A percentile compares a stretch with the other conserved stretches of the same genome.
Evolutionary conservation across 176 grass and related monocot species (phyloP).

Genomic region (Zea luxurians): DNA sequence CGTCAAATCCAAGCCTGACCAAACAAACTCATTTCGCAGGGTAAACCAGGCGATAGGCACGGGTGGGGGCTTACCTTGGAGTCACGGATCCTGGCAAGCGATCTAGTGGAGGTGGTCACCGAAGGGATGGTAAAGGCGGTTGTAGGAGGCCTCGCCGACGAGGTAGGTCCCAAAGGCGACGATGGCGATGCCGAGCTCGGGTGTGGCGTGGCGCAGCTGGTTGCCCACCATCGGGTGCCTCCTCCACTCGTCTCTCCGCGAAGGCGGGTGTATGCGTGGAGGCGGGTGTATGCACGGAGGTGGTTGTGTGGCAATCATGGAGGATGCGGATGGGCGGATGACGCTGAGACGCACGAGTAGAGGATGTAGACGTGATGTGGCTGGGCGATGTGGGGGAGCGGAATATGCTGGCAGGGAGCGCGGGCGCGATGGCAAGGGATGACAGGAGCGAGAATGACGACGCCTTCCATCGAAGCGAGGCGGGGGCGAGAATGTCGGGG

Average conservation of each 20-base stretch:
- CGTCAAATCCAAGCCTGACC: neutral
- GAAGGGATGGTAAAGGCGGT: slow-evolving; percentile 52
- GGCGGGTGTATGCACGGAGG: too few relatives aligned
- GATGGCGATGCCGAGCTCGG: slow-evolving; percentile 84
- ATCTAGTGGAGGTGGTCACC: slow-evolving; percentile 48
- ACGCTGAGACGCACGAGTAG: too few relatives aligned
- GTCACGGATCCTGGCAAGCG: neutral
- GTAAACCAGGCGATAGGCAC: neutral
- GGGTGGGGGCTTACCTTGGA: slow-evolving; percentile 6
- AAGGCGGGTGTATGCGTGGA: too few relatives aligned
- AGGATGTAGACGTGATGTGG: too few relatives aligned
- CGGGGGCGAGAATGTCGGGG: too few relatives aligned
- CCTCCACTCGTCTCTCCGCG: slow-evolving; percentile 83
- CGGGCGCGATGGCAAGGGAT: too few relatives aligned
- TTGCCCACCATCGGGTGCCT: slow-evolving; percentile 74
- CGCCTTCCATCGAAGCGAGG: too few relatives aligned
- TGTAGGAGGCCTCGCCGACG: slow-evolving; percentile 78
- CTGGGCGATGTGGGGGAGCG: too few relatives aligned
- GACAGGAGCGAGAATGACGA: too few relatives aligned
- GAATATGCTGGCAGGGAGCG: too few relatives aligned
- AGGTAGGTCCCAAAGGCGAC: slow-evolving; percentile 96
- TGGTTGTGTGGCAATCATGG: too few relatives aligned
- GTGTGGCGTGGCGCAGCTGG: slow-evolving; percentile 74
- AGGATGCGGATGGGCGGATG: too few relatives aligned
- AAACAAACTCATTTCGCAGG: neutral